Conservation (phyloP, 1,284 basidiomycete species). For the Ceratobasidium theobromae region DNA sequence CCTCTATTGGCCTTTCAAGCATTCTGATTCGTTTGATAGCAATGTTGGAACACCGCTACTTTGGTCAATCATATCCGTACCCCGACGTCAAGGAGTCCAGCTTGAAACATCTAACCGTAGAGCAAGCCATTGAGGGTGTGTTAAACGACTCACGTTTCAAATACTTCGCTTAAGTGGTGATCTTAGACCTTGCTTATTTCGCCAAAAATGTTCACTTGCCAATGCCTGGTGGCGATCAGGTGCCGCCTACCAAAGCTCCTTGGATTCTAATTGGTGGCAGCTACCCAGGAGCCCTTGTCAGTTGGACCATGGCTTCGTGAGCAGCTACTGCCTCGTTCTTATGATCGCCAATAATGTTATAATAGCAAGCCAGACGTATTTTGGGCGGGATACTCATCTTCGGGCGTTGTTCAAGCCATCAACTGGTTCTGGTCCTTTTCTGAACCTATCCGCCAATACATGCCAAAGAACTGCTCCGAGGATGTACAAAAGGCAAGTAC, state of each 20-base stretch:
- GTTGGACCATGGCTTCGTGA: slow-evolving; percentile 72
- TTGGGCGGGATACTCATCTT: slow-evolving; percentile 67
- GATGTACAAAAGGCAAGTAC: slow-evolving; percentile 55
- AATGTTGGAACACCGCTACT: slow-evolving; percentile 50
- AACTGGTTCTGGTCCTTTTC: slow-evolving; percentile 60
- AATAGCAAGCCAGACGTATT: slow-evolving; percentile 65
- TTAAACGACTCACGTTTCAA: not conserved
- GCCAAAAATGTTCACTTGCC: slow-evolving; percentile 64
- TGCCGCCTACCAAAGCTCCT: slow-evolving; percentile 59
- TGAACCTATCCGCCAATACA: slow-evolving; percentile 64
- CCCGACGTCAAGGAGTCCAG: slow-evolving; percentile 61
- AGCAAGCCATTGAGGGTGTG: slow-evolving; percentile 48
- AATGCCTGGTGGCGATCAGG: slow-evolving; percentile 60
- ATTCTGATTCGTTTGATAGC: not conserved
- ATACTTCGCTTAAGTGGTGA: slow-evolving; percentile 43
- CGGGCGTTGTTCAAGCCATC: slow-evolving; percentile 63
- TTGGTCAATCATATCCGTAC: slow-evolving; percentile 58
- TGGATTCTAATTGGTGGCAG: slow-evolving; percentile 74
- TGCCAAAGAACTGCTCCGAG: slow-evolving; percentile 71
- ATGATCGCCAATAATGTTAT: slow-evolving; percentile 9
- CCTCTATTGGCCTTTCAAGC: not conserved
- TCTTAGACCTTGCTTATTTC: slow-evolving; percentile 71
- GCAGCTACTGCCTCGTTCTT: slow-evolving; percentile 37
- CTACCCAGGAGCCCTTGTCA: slow-evolving; percentile 59
- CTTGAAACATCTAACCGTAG: slow-evolving; percentile 61